Conservation (phyloP, 371 early-diverging fungal species). For the Lichtheimia ornata region DNA sequence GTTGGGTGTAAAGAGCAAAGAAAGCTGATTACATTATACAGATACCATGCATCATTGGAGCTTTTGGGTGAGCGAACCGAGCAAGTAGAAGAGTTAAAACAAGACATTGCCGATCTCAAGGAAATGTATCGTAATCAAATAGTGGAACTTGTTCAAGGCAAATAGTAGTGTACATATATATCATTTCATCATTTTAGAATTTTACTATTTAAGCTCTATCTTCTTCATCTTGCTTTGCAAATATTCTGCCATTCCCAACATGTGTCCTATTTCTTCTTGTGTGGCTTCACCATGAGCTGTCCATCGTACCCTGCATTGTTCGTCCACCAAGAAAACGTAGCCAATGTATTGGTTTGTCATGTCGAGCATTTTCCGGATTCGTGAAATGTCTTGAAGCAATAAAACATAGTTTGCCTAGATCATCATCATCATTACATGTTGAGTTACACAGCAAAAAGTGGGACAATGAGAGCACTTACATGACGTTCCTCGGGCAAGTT, state of each 20-base stretch:
- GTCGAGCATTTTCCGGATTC: conserved; percentile 56
- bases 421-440: not conserved
- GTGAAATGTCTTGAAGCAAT: conserved; percentile 61
- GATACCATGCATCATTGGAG: conserved; percentile 81
- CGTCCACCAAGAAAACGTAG: conserved; percentile 79
- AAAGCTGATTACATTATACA: conserved; percentile 15
- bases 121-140: conserved; percentile 77
- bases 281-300: conserved; percentile 82
- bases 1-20: not conserved
- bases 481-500: conserved; percentile 57
- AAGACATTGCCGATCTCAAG: conserved; percentile 83
- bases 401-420: conserved; percentile 61
- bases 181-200: not conserved
- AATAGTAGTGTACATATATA: conserved; percentile 4
- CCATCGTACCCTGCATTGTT: conserved; percentile 79
- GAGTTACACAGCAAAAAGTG: not conserved
- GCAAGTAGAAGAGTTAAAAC: conserved; percentile 78
- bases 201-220: not conserved
- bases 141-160: conserved; percentile 62
- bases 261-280: conserved; percentile 60
- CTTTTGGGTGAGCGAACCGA: conserved; percentile 90
- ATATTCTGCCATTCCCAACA: conserved; percentile 54
- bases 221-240: conserved; percentile 30
- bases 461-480: conserved; percentile 30
- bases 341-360: conserved; percentile 80